phyloP scores from a whole-genome alignment of 73 alveolate genomes.

The Paramecium tetraurelia region DNA sequence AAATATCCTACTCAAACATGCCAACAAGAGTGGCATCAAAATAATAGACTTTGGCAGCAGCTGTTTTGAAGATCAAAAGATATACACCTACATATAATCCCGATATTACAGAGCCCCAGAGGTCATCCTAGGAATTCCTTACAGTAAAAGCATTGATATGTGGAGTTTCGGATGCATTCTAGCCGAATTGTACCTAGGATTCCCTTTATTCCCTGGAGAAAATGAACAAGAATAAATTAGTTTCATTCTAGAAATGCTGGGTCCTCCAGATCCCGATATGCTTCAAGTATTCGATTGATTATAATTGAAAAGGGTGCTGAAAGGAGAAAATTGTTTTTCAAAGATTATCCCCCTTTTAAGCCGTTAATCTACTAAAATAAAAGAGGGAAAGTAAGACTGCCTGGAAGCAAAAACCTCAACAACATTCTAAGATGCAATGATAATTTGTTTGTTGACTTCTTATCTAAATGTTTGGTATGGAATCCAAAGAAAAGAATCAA shows the following conservation, averaged over 20 bases:
- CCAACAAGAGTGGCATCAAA: constrained; percentile 75
- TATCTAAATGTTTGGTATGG: constrained; percentile 86
- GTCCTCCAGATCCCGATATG: constrained; percentile 67
- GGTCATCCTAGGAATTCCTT: constrained; percentile 91
- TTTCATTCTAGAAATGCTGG: constrained; percentile 81
- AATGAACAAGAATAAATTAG: constrained; percentile 82
- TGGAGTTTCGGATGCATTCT: constrained; percentile 97
- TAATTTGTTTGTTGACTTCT: constrained; percentile 72
- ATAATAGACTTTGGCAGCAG: constrained; percentile 84
- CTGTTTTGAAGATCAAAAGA: constrained; percentile 75
- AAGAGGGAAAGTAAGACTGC: constrained; percentile 78
- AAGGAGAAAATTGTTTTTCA: constrained; percentile 69
- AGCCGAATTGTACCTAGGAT: constrained; percentile 90
- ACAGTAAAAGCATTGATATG: constrained; percentile 92
- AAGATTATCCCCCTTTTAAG: constrained; percentile 61
- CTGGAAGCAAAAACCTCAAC: constrained; percentile 70
- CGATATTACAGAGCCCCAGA: constrained; percentile 97
- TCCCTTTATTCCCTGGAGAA: constrained; percentile 91
- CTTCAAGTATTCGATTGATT: not conserved
- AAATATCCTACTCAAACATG: constrained; percentile 71
- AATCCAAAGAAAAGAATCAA: constrained; percentile 86
- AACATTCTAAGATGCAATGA: constrained; percentile 74
- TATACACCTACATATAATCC: constrained; percentile 86
- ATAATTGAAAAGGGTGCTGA: not conserved
- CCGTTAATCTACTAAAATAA: constrained; percentile 76